Base-by-base conservation (phyloP, 2,329 filamentous ascomycete species). In the Calonectria hawksworthii region DNA sequence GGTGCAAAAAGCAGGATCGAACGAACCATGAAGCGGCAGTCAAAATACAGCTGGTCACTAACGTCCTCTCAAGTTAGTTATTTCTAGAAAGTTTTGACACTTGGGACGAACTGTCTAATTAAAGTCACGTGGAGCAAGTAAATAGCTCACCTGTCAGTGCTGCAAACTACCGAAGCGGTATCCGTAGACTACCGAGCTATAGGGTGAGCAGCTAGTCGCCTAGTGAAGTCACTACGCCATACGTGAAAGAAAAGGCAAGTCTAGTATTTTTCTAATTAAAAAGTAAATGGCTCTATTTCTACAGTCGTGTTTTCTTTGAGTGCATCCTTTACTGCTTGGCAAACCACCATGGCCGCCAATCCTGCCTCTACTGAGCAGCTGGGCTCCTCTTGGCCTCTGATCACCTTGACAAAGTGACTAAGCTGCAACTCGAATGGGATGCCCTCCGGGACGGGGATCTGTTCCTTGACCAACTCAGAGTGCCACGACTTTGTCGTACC, bases 351-450 rank as follows among this genome's bases (percentile, higher is more conserved):
- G 1, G 90, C 90, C 38, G 86, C 84, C 61, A 91, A 81, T 0
- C 88, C 90, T 73, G 89, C 89, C 38, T 85, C 82, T 0, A 85
- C 87, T 10, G 86, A 86, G 78, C 90, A 92, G 36, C 83, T 87
- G 1, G 89, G 87, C 68, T 80, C 74, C 59, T 86, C 87, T 21
- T 83, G 74, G 0, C 86, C 86, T 7, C 80, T 83, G 4, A 91
- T 83, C 0, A 92, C 89, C 32, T 83, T 83, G 6, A 89, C 86
- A 70, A 91, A 89, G 80, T 92, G 88, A 65, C 82, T 80, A 2
- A 91, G 77, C 78, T 92, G 90, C 73, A 87, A 76, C 76, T 91
- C 87, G 78, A 92, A 91, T 0, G 90, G 89, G 2, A 83, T 68
- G 0, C 74, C 80, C 2, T 79, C 77, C 0, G 70, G 38, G 0